A percentile compares a stretch with the other conserved stretches of the same genome.
phyloP scores from a whole-genome alignment of 1,284 basidiomycete species.

The Mycosarcoma maydis region DNA sequence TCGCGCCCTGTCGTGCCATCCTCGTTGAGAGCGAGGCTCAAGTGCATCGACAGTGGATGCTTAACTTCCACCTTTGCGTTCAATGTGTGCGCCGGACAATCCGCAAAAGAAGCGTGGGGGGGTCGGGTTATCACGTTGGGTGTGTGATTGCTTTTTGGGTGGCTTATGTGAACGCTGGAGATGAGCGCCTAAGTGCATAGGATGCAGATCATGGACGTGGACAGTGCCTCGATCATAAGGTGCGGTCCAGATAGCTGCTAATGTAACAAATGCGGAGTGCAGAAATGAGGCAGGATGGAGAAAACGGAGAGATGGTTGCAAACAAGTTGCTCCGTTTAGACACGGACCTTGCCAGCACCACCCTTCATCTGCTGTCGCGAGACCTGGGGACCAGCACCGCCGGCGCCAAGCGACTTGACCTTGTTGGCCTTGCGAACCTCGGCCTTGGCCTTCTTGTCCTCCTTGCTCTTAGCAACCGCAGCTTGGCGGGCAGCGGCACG shows the following conservation, averaged over 20 bases:
- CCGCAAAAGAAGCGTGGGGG: too few species aligned
- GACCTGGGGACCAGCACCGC: slow-evolving; percentile 77
- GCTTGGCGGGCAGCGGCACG: slow-evolving; percentile 82
- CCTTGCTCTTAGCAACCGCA: slow-evolving; percentile 96
- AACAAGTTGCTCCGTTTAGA: slow-evolving; percentile 39
- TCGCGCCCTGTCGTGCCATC: too few species aligned
- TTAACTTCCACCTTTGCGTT: too few species aligned
- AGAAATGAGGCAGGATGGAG: neutral
- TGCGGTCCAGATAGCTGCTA: slow-evolving; percentile 33
- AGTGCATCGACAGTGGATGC: too few species aligned
- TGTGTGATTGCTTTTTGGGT: slow-evolving; percentile 43
- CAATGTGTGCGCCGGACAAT: too few species aligned
- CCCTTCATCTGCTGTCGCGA: slow-evolving; percentile 97
- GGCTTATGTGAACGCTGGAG: slow-evolving; percentile 10
- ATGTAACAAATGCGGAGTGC: slow-evolving; percentile 36
- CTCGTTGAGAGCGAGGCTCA: too few species aligned
- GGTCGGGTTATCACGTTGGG: slow-evolving; percentile 23
- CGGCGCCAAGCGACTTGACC: slow-evolving; percentile 71
- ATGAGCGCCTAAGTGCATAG: slow-evolving; percentile 16
- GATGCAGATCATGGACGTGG: slow-evolving; percentile 15
- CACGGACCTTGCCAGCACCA: slow-evolving; percentile 68
- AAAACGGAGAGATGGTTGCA: neutral
- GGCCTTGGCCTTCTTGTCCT: slow-evolving; percentile 76
- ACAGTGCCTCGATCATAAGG: slow-evolving; percentile 10
- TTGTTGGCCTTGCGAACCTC: slow-evolving; percentile 67